Evolutionary conservation across 257 asterid genomes (phyloP), one percentile per base, ranked within the genome.

Genomic region (Ocimum tenuiflorum): DNA sequence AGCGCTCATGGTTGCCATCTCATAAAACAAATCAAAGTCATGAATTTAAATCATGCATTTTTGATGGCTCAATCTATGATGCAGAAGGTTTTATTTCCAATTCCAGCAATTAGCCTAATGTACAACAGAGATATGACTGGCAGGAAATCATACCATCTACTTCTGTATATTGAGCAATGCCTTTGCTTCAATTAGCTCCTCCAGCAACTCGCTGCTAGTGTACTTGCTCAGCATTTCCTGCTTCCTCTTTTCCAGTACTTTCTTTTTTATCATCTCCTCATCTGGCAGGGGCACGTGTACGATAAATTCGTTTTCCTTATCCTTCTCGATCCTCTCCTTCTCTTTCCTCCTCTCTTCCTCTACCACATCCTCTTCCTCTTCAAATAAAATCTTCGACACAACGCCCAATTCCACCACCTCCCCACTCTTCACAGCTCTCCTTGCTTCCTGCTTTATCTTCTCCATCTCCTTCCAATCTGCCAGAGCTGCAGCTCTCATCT

Each of bases 231-330:
- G 58, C 80, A 92, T 91, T 60, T 92, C 98, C 79, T 71, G 83
- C 77, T 91, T 89, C 88, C 83, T 92, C 80, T 82, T 89, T 79
- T 92, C 89, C 57, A 92, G 73, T 45, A 92, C 95, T 94, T 83
- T 92, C 79, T 73, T 87, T 50, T 87, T 86, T 4, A 92, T 92
- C 80, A 82, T 91, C 75, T 92, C 90, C 71, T 87, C 96, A 71
- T 92, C 98, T 0, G 98, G 98, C 64, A 92, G 63, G 17, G 97
- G 98, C 10, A 92, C 98, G 43, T 92, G 98, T 0, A 84, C 98
- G 67, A 89, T 76, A 74, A 85, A 92, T 54, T 91, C 96, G 14
- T 74, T 80, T 69, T 86, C 91, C 78, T 73, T 84, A 60, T 89
- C 89, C 72, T 76, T 72, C 71, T 81, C 85, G 20, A 83, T 92